Evolutionary conservation across 495 filamentous ascomycete species (phyloP).

Genomic region (Neurospora tetraspora): DNA sequence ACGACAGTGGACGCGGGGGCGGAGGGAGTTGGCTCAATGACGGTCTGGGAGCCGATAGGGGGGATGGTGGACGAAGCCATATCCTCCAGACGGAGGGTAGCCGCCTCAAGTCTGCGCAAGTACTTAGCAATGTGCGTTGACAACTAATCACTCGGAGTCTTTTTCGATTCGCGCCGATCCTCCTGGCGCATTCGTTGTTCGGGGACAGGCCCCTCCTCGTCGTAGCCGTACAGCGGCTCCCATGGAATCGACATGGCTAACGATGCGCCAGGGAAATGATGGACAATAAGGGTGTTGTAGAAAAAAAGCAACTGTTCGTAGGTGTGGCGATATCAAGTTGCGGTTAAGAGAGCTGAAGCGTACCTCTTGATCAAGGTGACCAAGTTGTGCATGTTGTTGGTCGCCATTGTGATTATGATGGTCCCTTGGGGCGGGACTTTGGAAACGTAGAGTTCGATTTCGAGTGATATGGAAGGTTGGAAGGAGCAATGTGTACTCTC

Average conservation of each 20-base stretch:
- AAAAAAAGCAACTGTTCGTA: neutral
- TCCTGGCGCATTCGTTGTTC: neutral
- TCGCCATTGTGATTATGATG: slow-evolving; percentile 33
- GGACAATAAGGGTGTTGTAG: neutral
- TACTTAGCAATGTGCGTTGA: slow-evolving; percentile 12
- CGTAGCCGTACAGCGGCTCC: neutral
- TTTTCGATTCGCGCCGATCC: neutral
- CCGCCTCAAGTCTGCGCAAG: slow-evolving; percentile 83
- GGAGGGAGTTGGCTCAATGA: slow-evolving; percentile 14
- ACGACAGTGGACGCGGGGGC: slow-evolving; percentile 14
- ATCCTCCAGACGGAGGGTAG: slow-evolving; percentile 91
- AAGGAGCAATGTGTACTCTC: neutral
- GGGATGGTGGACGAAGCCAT: slow-evolving; percentile 64
- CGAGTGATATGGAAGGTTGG: neutral
- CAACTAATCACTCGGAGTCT: neutral
- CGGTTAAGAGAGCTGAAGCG: slow-evolving; percentile 11
- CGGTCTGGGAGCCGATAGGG: slow-evolving; percentile 20
- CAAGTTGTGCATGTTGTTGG: slow-evolving; percentile 83
- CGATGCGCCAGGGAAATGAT: neutral
- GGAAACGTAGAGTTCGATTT: neutral
- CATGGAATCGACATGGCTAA: neutral
- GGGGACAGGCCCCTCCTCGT: neutral
- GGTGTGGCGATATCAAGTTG: neutral
- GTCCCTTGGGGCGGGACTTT: neutral
- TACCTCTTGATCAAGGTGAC: slow-evolving; percentile 98